These are phyloP conservation scores for Tieghemostelium lacteum DNA, from an alignment of 78 protist genomes.

Conservation along the genomic window DNA sequence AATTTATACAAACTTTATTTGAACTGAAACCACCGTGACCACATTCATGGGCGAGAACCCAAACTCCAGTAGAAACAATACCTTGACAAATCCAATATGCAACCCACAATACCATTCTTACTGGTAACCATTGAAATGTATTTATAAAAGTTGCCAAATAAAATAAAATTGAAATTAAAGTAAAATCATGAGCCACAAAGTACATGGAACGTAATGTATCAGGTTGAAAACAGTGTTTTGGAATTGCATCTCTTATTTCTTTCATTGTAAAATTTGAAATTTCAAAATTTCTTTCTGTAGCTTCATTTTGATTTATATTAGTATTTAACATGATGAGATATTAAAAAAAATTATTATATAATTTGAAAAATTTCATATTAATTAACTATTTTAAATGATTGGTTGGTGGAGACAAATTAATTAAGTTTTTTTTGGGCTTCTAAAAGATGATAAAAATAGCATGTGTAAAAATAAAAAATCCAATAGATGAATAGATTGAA, in stretches of 20 bases:
- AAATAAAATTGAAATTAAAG: background rate
- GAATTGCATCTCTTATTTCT: slow-evolving; percentile 76
- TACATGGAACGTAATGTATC: slow-evolving; percentile 26
- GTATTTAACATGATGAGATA: no score
- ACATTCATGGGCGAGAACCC: slow-evolving; percentile 95
- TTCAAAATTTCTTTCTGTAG: slow-evolving; percentile 1
- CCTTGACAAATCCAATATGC: slow-evolving; percentile 74
- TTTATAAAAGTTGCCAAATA: slow-evolving; percentile 46
- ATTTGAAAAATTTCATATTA: no score
- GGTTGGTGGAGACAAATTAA: no score
- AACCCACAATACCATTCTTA: slow-evolving; percentile 54
- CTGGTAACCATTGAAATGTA: slow-evolving; percentile 21
- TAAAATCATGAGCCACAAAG: slow-evolving; percentile 46
- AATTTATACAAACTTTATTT: background rate
- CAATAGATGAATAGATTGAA: no score
- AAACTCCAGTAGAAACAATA: slow-evolving; percentile 80
- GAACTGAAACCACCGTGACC: slow-evolving; percentile 90
- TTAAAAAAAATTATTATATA: no score
- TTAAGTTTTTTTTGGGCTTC: no score
- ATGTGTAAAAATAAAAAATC: no score
- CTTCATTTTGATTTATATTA: no score
- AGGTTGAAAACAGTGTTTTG: slow-evolving; percentile 79
- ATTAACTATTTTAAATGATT: no score
- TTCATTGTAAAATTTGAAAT: slow-evolving; percentile 34
- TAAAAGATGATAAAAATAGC: no score